These are phyloP conservation scores for Fremontodendron californicum DNA, from an alignment of 345 rosid genomes.

Conservation along the genomic window DNA sequence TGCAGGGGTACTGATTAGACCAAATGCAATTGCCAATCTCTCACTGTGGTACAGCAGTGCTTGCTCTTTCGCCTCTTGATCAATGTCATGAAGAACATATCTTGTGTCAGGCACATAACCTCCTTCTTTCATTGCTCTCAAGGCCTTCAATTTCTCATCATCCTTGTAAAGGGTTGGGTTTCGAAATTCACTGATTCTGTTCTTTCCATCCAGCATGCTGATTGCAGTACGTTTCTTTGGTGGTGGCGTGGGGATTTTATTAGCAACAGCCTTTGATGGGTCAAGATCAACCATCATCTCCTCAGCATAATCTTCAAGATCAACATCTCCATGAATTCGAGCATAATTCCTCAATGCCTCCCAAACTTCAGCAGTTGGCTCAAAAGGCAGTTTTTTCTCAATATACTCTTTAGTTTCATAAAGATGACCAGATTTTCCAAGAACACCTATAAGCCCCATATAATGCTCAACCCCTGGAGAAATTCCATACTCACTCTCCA, in stretches of 20 bases:
- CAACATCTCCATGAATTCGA: constrained; percentile 57
- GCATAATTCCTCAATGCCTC: constrained; percentile 54
- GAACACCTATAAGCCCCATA: constrained; percentile 56
- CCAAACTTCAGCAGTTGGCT: constrained; percentile 58
- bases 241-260: constrained; percentile 52
- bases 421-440: constrained; percentile 66
- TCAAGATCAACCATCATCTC: constrained; percentile 59
- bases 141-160: constrained; percentile 55
- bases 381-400: constrained; percentile 46
- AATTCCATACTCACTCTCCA: constrained; percentile 50
- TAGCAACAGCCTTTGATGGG: constrained; percentile 44
- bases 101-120: constrained; percentile 68
- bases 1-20: constrained; percentile 69
- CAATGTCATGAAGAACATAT: constrained; percentile 72
- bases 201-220: constrained; percentile 69
- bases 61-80: constrained; percentile 82
- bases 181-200: constrained; percentile 51
- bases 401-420: constrained; percentile 54
- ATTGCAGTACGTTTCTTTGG: constrained; percentile 46
- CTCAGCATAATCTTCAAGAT: constrained; percentile 58
- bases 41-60: constrained; percentile 76
- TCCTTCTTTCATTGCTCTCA: constrained; percentile 39
- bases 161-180: constrained; percentile 62
- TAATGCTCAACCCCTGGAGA: constrained; percentile 45
- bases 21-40: constrained; percentile 76